These are phyloP conservation scores for Fusarium humuli DNA, from an alignment of 2,329 filamentous ascomycete genomes.

Conservation along the genomic window DNA sequence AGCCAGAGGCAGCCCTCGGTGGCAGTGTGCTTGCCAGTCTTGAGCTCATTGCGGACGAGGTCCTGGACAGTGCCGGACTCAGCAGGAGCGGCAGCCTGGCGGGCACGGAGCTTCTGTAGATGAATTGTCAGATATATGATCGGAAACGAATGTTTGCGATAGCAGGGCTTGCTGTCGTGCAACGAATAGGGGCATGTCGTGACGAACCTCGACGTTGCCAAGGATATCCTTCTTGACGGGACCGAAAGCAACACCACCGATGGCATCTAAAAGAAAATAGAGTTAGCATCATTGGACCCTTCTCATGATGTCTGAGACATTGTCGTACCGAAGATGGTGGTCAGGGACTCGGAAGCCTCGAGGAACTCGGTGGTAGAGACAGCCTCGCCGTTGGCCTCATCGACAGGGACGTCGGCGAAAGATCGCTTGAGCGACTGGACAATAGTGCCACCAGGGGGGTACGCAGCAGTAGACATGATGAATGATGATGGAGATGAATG, in stretches of 20 bases:
- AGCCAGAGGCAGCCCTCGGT: slow-evolving; percentile 94
- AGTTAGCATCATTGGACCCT: slow-evolving; percentile 20
- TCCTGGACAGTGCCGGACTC: slow-evolving; percentile 88
- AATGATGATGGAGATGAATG: slow-evolving; percentile 17
- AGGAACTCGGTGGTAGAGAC: slow-evolving; percentile 89
- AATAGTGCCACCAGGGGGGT: slow-evolving; percentile 79
- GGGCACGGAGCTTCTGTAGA: slow-evolving; percentile 84
- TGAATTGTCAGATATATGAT: slow-evolving; percentile 32
- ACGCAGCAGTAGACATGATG: slow-evolving; percentile 63
- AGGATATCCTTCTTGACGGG: slow-evolving; percentile 92
- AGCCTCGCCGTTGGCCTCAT: slow-evolving; percentile 78
- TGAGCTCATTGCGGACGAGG: slow-evolving; percentile 87
- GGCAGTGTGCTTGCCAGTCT: slow-evolving; percentile 87
- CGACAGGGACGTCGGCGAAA: slow-evolving; percentile 84
- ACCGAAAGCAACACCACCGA: slow-evolving; percentile 81
- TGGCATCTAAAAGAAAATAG: slow-evolving; percentile 61
- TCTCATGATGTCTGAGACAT: neutral
- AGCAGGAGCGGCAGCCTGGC: slow-evolving; percentile 79
- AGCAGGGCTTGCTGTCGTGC: neutral
- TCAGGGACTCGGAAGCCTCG: slow-evolving; percentile 87
- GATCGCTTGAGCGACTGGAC: slow-evolving; percentile 86
- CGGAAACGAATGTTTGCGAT: neutral
- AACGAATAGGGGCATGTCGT: neutral
- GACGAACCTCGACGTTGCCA: slow-evolving; percentile 86
- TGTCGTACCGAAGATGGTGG: slow-evolving; percentile 81